Evolutionary conservation across 2,329 filamentous ascomycete species (phyloP), one percentile per base, ranked within the genome.

Genomic region (Teratosphaeria nubilosa): DNA sequence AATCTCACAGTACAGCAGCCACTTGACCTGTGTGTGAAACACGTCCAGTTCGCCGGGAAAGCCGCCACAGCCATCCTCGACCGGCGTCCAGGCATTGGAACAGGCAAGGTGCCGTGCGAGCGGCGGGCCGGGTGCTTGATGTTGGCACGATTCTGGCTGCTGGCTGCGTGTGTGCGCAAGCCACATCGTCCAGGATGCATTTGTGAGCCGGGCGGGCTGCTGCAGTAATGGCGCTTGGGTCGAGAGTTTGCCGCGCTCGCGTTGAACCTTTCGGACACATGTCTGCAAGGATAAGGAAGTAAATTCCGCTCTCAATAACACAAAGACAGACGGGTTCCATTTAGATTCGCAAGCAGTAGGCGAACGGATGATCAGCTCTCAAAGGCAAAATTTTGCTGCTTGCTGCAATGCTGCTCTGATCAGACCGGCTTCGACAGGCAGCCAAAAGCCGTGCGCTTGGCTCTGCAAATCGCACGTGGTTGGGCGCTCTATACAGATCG

Each of bases 381-480:
- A 2, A 5, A 30, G 27, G 2, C 3, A 30, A 30, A 1, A 30
- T 30, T 4, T 5, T 30, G 27, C 27, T 7, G 27, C 27, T 3
- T 1, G 27, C 27, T 30, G 27, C 27, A 30, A 2, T 30, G 27
- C 27, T 30, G 27, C 2, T 30, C 27, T 30, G 27, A 30, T 30
- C 5, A 4, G 7, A 30, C 5, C 27, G 3, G 27, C 50, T 25
- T 51, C 50, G 20, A 16, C 20, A 14, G 16, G 16, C 50, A 30
- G 50, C 20, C 50, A 51, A 30, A 10, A n/a, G 51, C 30, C 51
- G 51, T 34, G 25, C 51, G 24, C 31, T 20, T 25, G 31, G 51
- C 51, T 53, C 48, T 61, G 63, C 64, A 63, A 41, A 56, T 59
- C 53, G 58, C 64, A 66, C 64, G 64, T 66, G 64, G 64, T 56